phyloP scores from a whole-genome alignment of 75 land plant genomes.

The Azolla pinnata region DNA sequence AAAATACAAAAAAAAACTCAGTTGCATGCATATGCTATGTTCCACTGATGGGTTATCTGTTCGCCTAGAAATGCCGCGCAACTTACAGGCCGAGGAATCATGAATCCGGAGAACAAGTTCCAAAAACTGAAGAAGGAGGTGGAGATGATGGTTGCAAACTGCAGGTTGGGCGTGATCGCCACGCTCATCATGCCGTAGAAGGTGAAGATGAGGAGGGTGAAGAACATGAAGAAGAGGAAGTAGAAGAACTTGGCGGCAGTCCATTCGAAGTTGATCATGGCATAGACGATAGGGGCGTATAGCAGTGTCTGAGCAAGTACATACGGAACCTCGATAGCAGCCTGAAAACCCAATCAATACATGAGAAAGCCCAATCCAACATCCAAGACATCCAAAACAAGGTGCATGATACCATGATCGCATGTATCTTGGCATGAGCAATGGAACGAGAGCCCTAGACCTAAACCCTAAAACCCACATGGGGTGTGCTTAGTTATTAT shows the following conservation, averaged over 20 bases:
- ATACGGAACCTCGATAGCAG: slow-evolving; percentile 67
- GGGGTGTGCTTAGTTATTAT: too few relatives aligned
- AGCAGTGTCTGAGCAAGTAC: slow-evolving; percentile 45
- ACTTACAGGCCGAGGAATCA: slow-evolving; percentile 55
- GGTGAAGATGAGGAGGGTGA: slow-evolving; percentile 77
- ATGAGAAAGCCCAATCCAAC: too few relatives aligned
- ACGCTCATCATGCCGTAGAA: slow-evolving; percentile 90
- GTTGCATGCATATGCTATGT: too few relatives aligned
- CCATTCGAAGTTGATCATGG: slow-evolving; percentile 83
- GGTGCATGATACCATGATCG: too few relatives aligned
- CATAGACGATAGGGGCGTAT: slow-evolving; percentile 58
- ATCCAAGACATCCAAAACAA: too few relatives aligned
- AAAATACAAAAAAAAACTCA: too few relatives aligned
- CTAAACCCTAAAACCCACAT: too few relatives aligned
- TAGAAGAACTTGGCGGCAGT: slow-evolving; percentile 72
- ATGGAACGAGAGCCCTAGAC: too few relatives aligned
- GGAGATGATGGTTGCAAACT: slow-evolving; percentile 63
- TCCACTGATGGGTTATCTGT: too few relatives aligned
- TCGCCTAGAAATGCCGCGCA: too few relatives aligned
- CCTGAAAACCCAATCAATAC: slow-evolving; percentile 50
- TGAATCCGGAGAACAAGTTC: slow-evolving; percentile 80
- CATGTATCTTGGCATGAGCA: too few relatives aligned
- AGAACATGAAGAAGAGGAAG: slow-evolving; percentile 70
- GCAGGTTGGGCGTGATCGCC: slow-evolving; percentile 63
- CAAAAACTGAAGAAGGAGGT: slow-evolving; percentile 60